Percentiles rank a stretch among this genome's conserved stretches.
Evolutionary conservation across 441 rosid genomes (phyloP).

Genomic region (Populus tomentosa): DNA sequence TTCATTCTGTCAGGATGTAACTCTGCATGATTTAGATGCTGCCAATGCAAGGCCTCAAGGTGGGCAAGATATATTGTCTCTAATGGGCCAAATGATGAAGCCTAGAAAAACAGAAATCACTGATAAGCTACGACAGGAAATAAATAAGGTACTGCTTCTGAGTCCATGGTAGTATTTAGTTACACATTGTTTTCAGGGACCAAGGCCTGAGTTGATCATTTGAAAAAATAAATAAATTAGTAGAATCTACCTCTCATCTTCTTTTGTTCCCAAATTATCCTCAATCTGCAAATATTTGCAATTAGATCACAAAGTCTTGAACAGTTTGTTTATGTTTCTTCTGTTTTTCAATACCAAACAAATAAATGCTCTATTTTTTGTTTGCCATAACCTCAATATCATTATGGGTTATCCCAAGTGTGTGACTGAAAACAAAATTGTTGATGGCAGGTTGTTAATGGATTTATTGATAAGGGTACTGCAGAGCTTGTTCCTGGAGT

Average conservation of each 20-base stretch:
- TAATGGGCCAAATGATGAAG: constrained; percentile 99
- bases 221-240: not conserved
- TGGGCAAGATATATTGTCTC: constrained; percentile 91
- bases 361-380: not conserved
- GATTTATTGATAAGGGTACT: constrained; percentile 91
- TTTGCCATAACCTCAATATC: not conserved
- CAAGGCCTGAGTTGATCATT: not conserved
- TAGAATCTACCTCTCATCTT: not conserved
- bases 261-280: not conserved
- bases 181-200: not conserved
- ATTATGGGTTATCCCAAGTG: not conserved
- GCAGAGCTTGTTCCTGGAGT: constrained; percentile 99
- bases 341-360: not conserved
- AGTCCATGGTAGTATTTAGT: not conserved
- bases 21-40: constrained; percentile 97
- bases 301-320: not conserved
- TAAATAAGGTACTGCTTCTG: constrained; percentile 64
- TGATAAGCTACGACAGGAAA: constrained; percentile 93
- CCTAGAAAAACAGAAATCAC: constrained; percentile 98
- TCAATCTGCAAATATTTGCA: not conserved
- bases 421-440: constrained; percentile 8
- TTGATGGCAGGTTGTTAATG: constrained; percentile 77
- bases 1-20: constrained; percentile 65
- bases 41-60: constrained; percentile 99
- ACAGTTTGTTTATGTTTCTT: not conserved